Evolutionary conservation across 2,329 filamentous ascomycete species (phyloP).

Genomic region (Pestalotiopsis sp.): DNA sequence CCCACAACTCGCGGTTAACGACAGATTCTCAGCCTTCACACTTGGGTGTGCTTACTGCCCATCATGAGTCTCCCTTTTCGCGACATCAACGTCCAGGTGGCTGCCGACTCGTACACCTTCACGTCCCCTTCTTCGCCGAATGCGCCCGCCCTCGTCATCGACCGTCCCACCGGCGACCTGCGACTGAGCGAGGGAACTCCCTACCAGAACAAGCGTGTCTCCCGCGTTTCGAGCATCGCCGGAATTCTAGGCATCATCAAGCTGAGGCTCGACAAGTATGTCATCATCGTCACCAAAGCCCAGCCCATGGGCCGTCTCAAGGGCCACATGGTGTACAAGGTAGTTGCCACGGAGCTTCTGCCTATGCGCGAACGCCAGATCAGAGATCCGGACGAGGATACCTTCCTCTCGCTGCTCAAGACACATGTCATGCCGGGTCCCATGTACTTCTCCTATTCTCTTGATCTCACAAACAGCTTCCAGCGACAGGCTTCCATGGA

Average conservation of each 20-base stretch:
- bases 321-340: slow-evolving; percentile 95
- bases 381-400: slow-evolving; percentile 92
- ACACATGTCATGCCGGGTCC: slow-evolving; percentile 79
- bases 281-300: slow-evolving; percentile 94
- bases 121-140: slow-evolving; percentile 92
- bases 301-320: slow-evolving; percentile 88
- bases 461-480: slow-evolving; percentile 96
- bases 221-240: slow-evolving; percentile 84
- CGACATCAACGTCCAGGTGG: slow-evolving; percentile 96
- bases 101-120: slow-evolving; percentile 91
- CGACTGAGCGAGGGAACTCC: slow-evolving; percentile 80
- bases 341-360: slow-evolving; percentile 88
- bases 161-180: slow-evolving; percentile 89
- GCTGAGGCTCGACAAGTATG: slow-evolving; percentile 93
- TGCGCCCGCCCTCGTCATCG: slow-evolving; percentile 84
- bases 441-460: slow-evolving; percentile 98
- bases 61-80: slow-evolving; percentile 69
- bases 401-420: slow-evolving; percentile 82
- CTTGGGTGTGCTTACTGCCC: slow-evolving; percentile 16
- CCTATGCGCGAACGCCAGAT: slow-evolving; percentile 91
- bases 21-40: neutral
- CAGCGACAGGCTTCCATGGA: slow-evolving; percentile 86
- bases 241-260: slow-evolving; percentile 95
- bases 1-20: neutral
- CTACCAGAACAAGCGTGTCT: slow-evolving; percentile 71